A percentile compares a stretch with the other conserved stretches of the same genome.
Evolutionary conservation across 345 rosid species (phyloP).

Genomic region (Litchi chinensis): DNA sequence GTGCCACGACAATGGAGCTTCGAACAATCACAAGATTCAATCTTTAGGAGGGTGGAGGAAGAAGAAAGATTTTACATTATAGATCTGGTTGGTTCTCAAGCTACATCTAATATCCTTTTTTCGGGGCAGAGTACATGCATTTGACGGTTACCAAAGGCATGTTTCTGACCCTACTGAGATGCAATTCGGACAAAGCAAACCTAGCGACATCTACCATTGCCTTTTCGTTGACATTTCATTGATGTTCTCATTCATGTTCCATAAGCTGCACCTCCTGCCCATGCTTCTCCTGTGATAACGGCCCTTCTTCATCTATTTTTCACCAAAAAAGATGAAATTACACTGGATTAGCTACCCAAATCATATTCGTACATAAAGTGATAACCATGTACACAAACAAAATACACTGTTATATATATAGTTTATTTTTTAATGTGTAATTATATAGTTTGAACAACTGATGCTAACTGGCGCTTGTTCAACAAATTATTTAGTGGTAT

Average conservation of each 20-base stretch:
- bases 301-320: constrained; percentile 31
- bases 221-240: not conserved
- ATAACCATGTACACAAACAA: not conserved
- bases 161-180: too few relatives aligned
- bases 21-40: not conserved
- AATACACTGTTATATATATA: too few relatives aligned
- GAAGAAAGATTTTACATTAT: not conserved
- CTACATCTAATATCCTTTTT: not conserved
- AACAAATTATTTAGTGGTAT: too few relatives aligned
- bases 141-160: too few relatives aligned
- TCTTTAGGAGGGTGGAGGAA: too few relatives aligned
- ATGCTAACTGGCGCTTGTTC: too few relatives aligned
- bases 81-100: not conserved
- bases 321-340: not conserved
- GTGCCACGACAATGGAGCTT: not conserved
- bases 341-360: not conserved
- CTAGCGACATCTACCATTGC: not conserved
- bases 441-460: too few relatives aligned
- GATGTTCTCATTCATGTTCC: constrained; percentile 20
- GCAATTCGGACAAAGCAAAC: not conserved
- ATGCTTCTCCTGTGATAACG: not conserved
- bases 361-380: not conserved
- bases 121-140: too few relatives aligned
- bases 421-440: too few relatives aligned
- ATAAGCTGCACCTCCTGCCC: constrained; percentile 2